Conservation (phyloP, 2,329 filamentous ascomycete species). For the Calonectria pseudoturangicola region DNA sequence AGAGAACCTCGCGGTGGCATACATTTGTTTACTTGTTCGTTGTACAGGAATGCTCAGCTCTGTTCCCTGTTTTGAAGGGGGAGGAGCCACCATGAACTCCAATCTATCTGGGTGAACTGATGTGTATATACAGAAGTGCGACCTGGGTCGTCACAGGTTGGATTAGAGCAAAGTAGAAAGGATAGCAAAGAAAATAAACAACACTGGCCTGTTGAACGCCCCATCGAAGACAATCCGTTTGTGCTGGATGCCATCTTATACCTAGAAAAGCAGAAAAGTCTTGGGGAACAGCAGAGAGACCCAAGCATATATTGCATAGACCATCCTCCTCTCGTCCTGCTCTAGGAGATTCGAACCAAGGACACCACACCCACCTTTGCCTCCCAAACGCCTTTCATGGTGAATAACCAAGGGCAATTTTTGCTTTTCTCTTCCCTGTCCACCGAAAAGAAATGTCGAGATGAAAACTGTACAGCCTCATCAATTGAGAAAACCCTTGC, state of each 20-base stretch:
- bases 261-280: constrained; percentile 42
- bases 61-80: constrained; percentile 27
- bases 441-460: constrained; percentile 26
- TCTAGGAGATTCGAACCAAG: constrained; percentile 35
- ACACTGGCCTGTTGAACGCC: constrained; percentile 54
- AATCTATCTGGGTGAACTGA: constrained; percentile 40
- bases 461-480: constrained; percentile 46
- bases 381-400: constrained; percentile 47
- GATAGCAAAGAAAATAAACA: constrained; percentile 37
- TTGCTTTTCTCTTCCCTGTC: constrained; percentile 42
- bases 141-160: constrained; percentile 18
- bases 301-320: constrained; percentile 26
- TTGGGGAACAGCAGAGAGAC: constrained; percentile 19
- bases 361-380: constrained; percentile 30
- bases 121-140: constrained; percentile 38
- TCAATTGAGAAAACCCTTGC: constrained; percentile 99
- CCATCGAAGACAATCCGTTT: constrained; percentile 42
- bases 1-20: constrained; percentile 27
- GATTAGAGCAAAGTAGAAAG: constrained; percentile 34
- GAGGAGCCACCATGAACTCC: constrained; percentile 33
- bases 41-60: constrained; percentile 36
- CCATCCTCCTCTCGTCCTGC: constrained; percentile 32
- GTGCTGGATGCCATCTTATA: constrained; percentile 39
- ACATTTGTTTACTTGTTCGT: constrained; percentile 22
- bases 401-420: constrained; percentile 48